phyloP scores from a whole-genome alignment of 768 basidiomycete species.

The Tephrocybe sp. region DNA sequence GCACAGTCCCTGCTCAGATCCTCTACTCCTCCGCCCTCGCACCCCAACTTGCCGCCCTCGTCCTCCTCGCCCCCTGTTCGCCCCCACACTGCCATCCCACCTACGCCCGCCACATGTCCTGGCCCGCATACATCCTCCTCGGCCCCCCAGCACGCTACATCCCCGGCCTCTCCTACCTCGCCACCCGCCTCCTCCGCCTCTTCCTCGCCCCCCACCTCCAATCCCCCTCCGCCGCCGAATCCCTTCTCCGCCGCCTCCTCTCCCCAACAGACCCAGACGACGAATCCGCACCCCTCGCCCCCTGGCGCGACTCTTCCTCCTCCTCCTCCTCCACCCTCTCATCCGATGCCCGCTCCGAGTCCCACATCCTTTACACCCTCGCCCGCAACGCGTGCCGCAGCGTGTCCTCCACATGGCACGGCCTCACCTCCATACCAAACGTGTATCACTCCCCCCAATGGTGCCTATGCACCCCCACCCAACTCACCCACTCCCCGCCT shows the following conservation, averaged over 20 bases:
- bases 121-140: conserved; percentile 43
- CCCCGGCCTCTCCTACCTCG: conserved; percentile 36
- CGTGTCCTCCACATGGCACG: conserved; percentile 50
- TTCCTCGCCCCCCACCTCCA: conserved; percentile 34
- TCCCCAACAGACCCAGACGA: neutral
- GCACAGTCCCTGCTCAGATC: conserved; percentile 55
- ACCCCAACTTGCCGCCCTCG: conserved; percentile 42
- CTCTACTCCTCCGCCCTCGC: conserved; percentile 55
- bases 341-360: conserved; percentile 38
- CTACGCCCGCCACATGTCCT: conserved; percentile 46
- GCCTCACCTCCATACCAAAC: conserved; percentile 42
- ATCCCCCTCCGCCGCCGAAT: conserved; percentile 39
- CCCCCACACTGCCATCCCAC: conserved; percentile 47
- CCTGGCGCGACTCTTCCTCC: conserved; percentile 20
- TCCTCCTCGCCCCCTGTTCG: conserved; percentile 46
- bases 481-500: conserved; percentile 44
- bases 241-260: conserved; percentile 34
- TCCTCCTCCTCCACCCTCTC: neutral
- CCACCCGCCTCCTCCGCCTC: conserved; percentile 31
- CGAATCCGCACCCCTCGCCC: conserved; percentile 20
- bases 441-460: conserved; percentile 53
- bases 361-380: conserved; percentile 40
- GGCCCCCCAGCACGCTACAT: conserved; percentile 44
- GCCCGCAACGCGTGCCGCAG: conserved; percentile 45
- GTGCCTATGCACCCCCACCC: conserved; percentile 43